A percentile compares a stretch with the other conserved stretches of the same genome.
These are phyloP conservation scores for Boletus fagicola DNA, from an alignment of 768 basidiomycete species.

Conservation along the genomic window DNA sequence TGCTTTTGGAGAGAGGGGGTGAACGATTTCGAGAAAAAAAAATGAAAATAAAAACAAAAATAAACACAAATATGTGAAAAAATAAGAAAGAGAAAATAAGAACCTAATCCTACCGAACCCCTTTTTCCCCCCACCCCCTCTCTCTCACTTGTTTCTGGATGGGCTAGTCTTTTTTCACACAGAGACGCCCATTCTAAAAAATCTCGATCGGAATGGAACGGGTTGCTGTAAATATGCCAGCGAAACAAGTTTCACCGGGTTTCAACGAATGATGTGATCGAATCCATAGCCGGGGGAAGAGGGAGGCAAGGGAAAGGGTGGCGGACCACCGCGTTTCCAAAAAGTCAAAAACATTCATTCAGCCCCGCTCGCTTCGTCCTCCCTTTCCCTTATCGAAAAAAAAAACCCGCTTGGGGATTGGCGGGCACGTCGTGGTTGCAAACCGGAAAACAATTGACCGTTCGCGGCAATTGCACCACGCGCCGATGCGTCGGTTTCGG, in stretches of 20 bases:
- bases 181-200: neutral
- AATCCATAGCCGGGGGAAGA: neutral
- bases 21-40: neutral
- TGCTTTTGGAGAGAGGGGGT: neutral
- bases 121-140: neutral
- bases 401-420: neutral
- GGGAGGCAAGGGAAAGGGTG: neutral
- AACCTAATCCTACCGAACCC: neutral
- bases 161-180: neutral
- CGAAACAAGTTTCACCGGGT: slow-evolving; percentile 8
- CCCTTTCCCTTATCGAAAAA: neutral
- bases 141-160: neutral
- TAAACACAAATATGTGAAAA: neutral
- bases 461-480: neutral
- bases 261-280: neutral
- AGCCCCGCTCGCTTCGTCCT: neutral
- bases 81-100: neutral
- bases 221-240: neutral
- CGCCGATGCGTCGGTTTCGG: neutral
- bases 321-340: neutral
- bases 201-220: slow-evolving; percentile 11
- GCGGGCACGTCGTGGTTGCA: too few relatives aligned
- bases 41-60: neutral
- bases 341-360: neutral
- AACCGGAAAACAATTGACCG: too few relatives aligned